These are phyloP conservation scores for Thelonectria olida DNA, from an alignment of 2,329 filamentous ascomycete species.

Conservation along the genomic window DNA sequence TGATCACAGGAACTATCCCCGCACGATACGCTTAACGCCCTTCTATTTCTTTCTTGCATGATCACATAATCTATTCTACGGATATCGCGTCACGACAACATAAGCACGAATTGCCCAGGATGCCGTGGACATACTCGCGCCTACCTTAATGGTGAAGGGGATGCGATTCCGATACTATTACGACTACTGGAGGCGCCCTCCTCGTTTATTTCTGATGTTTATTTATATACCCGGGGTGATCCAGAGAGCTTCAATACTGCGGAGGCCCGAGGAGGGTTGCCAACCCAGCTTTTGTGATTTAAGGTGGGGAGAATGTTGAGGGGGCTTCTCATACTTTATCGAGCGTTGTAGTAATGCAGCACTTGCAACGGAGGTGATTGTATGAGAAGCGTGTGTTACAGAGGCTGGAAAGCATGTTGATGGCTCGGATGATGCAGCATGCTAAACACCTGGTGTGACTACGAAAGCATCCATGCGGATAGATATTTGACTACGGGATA, in stretches of 20 bases:
- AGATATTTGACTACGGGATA: slow-evolving; percentile 25
- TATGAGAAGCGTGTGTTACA: neutral
- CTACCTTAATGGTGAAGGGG: slow-evolving; percentile 3
- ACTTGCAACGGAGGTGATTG: neutral
- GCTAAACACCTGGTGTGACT: slow-evolving; percentile 27
- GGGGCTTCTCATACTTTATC: neutral
- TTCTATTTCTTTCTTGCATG: slow-evolving; percentile 23
- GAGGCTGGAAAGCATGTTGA: slow-evolving; percentile 6
- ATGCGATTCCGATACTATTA: slow-evolving; percentile 23
- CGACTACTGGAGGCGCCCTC: slow-evolving; percentile 23
- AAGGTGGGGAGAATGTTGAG: neutral
- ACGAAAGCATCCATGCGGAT: slow-evolving; percentile 28
- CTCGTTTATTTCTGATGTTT: slow-evolving; percentile 36
- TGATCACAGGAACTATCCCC: slow-evolving; percentile 2
- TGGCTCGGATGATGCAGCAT: slow-evolving; percentile 17
- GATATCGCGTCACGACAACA: slow-evolving; percentile 22
- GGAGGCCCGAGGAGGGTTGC: slow-evolving; percentile 27
- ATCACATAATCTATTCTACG: slow-evolving; percentile 27
- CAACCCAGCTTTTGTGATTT: slow-evolving; percentile 26
- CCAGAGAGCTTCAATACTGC: slow-evolving; percentile 28
- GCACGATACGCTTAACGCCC: slow-evolving; percentile 17
- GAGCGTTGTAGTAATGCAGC: neutral
- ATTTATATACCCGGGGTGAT: slow-evolving; percentile 41
- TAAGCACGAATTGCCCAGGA: neutral
- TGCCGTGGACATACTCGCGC: neutral